Conservation (phyloP, 2,329 filamentous ascomycete genomes). For the Trichoderma brevicompactum region DNA sequence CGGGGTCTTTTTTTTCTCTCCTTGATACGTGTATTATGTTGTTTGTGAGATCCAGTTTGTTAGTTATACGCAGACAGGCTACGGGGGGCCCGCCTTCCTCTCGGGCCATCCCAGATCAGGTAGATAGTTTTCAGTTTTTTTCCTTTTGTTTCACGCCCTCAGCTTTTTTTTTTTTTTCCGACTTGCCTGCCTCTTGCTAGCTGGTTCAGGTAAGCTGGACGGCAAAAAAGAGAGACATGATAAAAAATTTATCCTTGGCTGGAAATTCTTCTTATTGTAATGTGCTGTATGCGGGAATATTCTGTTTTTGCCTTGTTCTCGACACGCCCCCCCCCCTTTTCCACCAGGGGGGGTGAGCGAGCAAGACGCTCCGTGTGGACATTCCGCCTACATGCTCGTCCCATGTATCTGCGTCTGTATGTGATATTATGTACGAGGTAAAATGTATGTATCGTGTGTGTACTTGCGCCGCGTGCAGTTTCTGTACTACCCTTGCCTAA, state of each 20-base stretch:
- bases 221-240: not conserved
- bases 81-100: not conserved
- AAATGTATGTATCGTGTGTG: not conserved
- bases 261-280: not conserved
- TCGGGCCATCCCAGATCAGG: slow-evolving; percentile 25
- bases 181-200: slow-evolving; percentile 14
- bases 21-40: not conserved
- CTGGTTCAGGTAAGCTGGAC: slow-evolving; percentile 19
- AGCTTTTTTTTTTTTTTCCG: not conserved
- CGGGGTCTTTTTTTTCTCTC: slow-evolving; percentile 8
- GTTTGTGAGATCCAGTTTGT: slow-evolving; percentile 4
- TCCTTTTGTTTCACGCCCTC: slow-evolving; percentile 2
- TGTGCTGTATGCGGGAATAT: slow-evolving; percentile 21
- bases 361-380: not conserved
- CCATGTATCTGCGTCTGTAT: not conserved
- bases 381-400: not conserved
- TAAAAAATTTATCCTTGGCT: not conserved
- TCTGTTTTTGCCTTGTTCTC: not conserved
- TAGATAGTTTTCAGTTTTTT: slow-evolving; percentile 24
- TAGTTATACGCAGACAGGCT: too few relatives aligned
- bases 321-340: slow-evolving; percentile 14
- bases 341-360: not conserved
- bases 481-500: not conserved
- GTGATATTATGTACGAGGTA: too few relatives aligned
- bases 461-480: not conserved